A percentile compares a stretch with the other conserved stretches of the same genome.
Evolutionary conservation across 108 stramenopile genomes (phyloP).

Genomic region (Conticribra guillardii): DNA sequence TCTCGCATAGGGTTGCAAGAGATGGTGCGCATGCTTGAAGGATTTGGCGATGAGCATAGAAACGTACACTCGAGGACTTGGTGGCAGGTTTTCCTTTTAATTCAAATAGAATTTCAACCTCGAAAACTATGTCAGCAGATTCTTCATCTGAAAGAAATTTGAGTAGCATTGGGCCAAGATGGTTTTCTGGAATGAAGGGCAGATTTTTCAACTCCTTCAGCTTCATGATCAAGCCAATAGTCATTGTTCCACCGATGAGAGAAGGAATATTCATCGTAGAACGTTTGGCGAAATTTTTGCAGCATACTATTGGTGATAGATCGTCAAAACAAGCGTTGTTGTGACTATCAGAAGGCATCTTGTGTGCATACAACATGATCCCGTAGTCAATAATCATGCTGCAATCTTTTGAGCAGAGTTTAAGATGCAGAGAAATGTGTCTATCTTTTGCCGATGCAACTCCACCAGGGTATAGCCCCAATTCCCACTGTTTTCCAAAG

Average conservation of each 20-base stretch:
- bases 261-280: background rate
- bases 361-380: no score
- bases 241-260: constrained; percentile 1
- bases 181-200: background rate
- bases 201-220: background rate
- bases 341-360: no score
- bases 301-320: background rate
- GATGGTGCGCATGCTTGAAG: background rate
- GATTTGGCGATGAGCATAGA: no score
- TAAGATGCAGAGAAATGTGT: background rate
- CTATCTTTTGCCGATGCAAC: background rate
- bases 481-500: constrained; percentile 50
- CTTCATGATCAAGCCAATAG: background rate
- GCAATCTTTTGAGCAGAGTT: no score
- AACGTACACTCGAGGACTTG: no score
- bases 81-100: no score
- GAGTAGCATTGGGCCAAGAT: no score
- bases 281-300: background rate
- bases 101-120: no score
- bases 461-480: constrained; percentile 18
- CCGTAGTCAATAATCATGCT: no score
- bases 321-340: no score
- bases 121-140: no score
- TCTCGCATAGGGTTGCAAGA: background rate
- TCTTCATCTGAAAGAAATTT: no score